Percentiles rank a stretch among this genome's conserved stretches.
Conservation (phyloP, 495 filamentous ascomycete species). For the Xylaria palmicola region DNA sequence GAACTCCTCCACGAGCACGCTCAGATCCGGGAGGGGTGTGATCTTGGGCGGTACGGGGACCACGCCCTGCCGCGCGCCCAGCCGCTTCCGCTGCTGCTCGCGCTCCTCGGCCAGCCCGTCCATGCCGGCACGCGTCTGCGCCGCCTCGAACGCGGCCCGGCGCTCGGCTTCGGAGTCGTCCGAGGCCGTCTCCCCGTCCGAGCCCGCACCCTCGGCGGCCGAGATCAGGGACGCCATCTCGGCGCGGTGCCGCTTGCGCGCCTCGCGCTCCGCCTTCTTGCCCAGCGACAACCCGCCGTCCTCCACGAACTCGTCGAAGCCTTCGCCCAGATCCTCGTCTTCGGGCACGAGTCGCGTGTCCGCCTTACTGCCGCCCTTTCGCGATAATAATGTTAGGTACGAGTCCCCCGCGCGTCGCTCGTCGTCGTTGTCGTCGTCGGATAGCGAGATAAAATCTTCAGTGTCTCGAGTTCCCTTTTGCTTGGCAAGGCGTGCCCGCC, state of each 20-base stretch:
- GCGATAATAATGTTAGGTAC: conserved; percentile 44
- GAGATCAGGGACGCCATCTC: conserved; percentile 84
- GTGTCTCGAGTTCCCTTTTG: conserved; percentile 44
- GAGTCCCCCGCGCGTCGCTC: conserved; percentile 43
- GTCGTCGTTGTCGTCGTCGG: conserved; percentile 54
- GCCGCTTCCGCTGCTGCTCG: conserved; percentile 36
- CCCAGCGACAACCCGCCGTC: conserved; percentile 80
- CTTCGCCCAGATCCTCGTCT: conserved; percentile 93
- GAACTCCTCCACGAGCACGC: conserved; percentile 49
- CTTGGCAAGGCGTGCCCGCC: conserved; percentile 73
- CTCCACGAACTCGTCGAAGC: conserved; percentile 88
- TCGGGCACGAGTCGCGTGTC: conserved; percentile 73
- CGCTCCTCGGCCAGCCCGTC: conserved; percentile 52
- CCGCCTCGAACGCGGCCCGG: conserved; percentile 80
- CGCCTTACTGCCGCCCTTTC: conserved; percentile 33
- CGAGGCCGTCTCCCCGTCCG: conserved; percentile 49
- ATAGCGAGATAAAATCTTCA: conserved; percentile 75
- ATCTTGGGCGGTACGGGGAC: conserved; percentile 46
- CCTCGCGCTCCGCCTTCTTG: conserved; percentile 75
- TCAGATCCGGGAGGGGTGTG: conserved; percentile 56
- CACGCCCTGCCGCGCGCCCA: conserved; percentile 20
- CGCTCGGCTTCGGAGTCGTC: conserved; percentile 81
- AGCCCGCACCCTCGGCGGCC: conserved; percentile 64
- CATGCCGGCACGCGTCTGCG: conserved; percentile 81
- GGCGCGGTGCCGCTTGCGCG: conserved; percentile 61